Evolutionary conservation across 192 early-diverging fungal species (phyloP).

Genomic region (Linderina pennispora): DNA sequence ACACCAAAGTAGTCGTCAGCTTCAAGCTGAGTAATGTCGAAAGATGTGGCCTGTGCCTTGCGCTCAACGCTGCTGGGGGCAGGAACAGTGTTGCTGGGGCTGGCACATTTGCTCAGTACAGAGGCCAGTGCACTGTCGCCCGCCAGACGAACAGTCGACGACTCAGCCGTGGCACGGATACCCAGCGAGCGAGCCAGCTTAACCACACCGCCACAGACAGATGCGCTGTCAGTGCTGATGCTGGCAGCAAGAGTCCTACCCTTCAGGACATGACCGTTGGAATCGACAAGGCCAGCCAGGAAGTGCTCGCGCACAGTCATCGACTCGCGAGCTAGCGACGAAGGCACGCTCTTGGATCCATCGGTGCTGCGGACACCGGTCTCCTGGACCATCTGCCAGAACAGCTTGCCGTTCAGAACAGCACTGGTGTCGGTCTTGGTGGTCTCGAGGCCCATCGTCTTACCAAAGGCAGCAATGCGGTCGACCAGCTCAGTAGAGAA

Average conservation of each 20-base stretch:
- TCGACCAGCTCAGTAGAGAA: conserved; percentile 9
- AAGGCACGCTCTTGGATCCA: not conserved
- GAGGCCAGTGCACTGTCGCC: too few species aligned
- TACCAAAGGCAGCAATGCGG: conserved; percentile 8
- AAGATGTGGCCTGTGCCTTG: not conserved
- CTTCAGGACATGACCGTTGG: conserved; percentile 5
- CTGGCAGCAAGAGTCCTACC: not conserved
- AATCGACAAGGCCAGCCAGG: conserved; percentile 32
- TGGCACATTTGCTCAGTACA: too few species aligned
- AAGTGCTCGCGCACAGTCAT: conserved; percentile 26
- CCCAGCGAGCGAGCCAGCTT: conserved; percentile 18
- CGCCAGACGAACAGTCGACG: too few species aligned
- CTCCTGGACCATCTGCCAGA: too few species aligned
- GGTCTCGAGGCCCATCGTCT: not conserved
- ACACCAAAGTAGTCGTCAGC: conserved; percentile 28
- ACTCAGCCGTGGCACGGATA: conserved; percentile 11
- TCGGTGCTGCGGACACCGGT: too few species aligned
- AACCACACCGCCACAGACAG: conserved; percentile 1
- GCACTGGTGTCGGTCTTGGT: too few species aligned
- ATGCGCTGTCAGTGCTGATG: not conserved
- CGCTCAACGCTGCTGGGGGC: too few species aligned
- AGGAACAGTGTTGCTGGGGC: too few species aligned
- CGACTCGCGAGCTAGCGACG: not conserved
- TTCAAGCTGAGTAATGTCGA: not conserved
- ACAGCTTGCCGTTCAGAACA: conserved; percentile 88